Evolutionary conservation across 108 stramenopile genomes (phyloP).

Genomic region (Skeletonema costatum): DNA sequence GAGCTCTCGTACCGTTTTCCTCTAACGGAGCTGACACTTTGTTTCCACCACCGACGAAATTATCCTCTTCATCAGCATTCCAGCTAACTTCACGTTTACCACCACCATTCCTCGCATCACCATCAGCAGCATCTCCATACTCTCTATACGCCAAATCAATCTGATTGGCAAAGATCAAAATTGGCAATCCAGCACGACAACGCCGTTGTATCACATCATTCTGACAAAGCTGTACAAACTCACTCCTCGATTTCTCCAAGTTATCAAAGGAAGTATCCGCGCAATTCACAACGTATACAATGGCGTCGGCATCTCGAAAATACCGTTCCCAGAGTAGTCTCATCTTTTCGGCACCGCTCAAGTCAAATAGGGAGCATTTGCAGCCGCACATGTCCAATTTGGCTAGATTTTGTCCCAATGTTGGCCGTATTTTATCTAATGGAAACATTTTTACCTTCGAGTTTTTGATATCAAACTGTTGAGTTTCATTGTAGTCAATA

Average conservation of each 20-base stretch:
- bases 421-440: slow-evolving; percentile 72
- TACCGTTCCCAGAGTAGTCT: slow-evolving; percentile 83
- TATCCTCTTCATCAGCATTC: slow-evolving; percentile 40
- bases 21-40: neutral
- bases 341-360: slow-evolving; percentile 70
- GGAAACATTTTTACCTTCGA: slow-evolving; percentile 67
- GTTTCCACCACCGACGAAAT: slow-evolving; percentile 37
- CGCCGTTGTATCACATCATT: slow-evolving; percentile 17
- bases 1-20: slow-evolving; percentile 6
- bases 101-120: neutral
- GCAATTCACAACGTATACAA: slow-evolving; percentile 66
- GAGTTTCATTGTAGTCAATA: slow-evolving; percentile 31
- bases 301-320: slow-evolving; percentile 78
- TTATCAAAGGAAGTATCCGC: slow-evolving; percentile 29
- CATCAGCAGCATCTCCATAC: slow-evolving; percentile 19
- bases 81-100: slow-evolving; percentile 14
- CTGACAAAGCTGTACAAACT: slow-evolving; percentile 28
- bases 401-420: slow-evolving; percentile 79
- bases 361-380: slow-evolving; percentile 71
- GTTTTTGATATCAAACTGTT: slow-evolving; percentile 39
- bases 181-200: slow-evolving; percentile 34
- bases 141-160: slow-evolving; percentile 46
- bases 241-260: slow-evolving; percentile 26
- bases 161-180: slow-evolving; percentile 45
- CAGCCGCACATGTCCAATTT: slow-evolving; percentile 71